Evolutionary conservation across 1,284 basidiomycete genomes (phyloP), one percentile per base, ranked within the genome.

Genomic region (Heterobasidion irregulare): DNA sequence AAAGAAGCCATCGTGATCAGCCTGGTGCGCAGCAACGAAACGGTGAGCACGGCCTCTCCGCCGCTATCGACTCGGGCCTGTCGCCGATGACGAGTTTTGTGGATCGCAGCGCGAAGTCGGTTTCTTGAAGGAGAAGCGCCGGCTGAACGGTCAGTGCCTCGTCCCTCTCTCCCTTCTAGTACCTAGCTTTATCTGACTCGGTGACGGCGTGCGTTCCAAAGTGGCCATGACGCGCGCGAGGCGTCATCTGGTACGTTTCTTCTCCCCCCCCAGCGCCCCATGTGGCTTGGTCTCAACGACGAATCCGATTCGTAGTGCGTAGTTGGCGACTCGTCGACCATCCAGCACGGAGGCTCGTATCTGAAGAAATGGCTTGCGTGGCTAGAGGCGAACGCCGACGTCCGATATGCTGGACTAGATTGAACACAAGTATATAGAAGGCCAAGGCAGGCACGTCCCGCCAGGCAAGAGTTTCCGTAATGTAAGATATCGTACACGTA

Each of bases 181-280:
- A 36, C 26, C 35, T 32, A 8, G 3, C 19, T 10, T n/a, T 2
- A 16, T 16, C 19, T 48, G 16, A 48, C 57, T 8, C 50, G n/a
- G 26, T 26, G 26, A 26, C 26, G 26, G 34, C 54, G 8, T 8
- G 19, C 44, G 45, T 54, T 50, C 0, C 50, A 18, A 47, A 87
- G 92, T 96, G 49, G 93, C 93, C 0, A 98, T 98, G 95, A 98
- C 95, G 2, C 76, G 94, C 50, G 90, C 94, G 2, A 86, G 87
- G 63, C 76, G 94, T n/a, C 92, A 95, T 66, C 74, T 98, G 55
- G 92, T 94, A 62, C 62, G 80, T 65, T 55, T 54, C 26, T n/a
- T n/a, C 2, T 26, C 5, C 26, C 26, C 26, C 26, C 26, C 26
- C 5, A 26, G 41, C n/a, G n/a, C n/a, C n/a, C n/a, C n/a, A n/a